phyloP scores from a whole-genome alignment of 352 stramenopile species.

The Phytophthora pinifolia region DNA sequence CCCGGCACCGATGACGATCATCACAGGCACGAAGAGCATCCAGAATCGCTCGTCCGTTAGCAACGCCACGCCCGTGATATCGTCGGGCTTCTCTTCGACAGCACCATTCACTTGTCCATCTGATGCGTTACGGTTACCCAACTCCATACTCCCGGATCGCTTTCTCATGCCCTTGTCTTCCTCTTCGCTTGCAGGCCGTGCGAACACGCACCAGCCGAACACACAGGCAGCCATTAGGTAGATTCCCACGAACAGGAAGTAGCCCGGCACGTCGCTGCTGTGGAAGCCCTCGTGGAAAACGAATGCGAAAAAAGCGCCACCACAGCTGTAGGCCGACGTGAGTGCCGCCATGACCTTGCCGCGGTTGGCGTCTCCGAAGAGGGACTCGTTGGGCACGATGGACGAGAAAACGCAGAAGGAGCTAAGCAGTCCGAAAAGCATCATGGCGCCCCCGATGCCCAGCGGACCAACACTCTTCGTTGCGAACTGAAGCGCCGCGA shows the following conservation, averaged over 20 bases:
- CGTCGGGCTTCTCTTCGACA: slow-evolving; percentile 26
- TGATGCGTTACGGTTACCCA: slow-evolving; percentile 32
- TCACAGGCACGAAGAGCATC: slow-evolving; percentile 74
- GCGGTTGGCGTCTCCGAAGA: slow-evolving; percentile 69
- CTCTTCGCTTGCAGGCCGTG: slow-evolving; percentile 20
- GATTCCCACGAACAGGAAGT: slow-evolving; percentile 71
- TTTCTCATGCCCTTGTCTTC: slow-evolving; percentile 15
- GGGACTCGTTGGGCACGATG: slow-evolving; percentile 76
- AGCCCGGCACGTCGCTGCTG: slow-evolving; percentile 53
- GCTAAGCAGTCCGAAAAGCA: slow-evolving; percentile 65
- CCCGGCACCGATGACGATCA: slow-evolving; percentile 71
- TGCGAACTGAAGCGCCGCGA: slow-evolving; percentile 40
- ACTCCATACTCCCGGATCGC: slow-evolving; percentile 45
- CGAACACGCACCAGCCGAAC: slow-evolving; percentile 54
- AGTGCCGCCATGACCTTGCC: slow-evolving; percentile 78
- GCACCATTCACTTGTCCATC: slow-evolving; percentile 23
- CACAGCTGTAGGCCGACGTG: slow-evolving; percentile 76
- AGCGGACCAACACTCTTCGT: slow-evolving; percentile 46
- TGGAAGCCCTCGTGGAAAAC: slow-evolving; percentile 66
- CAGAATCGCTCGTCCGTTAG: slow-evolving; percentile 67
- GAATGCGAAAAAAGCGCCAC: slow-evolving; percentile 74
- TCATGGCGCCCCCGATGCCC: slow-evolving; percentile 49
- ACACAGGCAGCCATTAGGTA: slow-evolving; percentile 51
- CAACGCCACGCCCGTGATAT: slow-evolving; percentile 62
- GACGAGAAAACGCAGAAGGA: slow-evolving; percentile 77